phyloP scores from a whole-genome alignment of 495 filamentous ascomycete species.

The Xylaria telfairii region DNA sequence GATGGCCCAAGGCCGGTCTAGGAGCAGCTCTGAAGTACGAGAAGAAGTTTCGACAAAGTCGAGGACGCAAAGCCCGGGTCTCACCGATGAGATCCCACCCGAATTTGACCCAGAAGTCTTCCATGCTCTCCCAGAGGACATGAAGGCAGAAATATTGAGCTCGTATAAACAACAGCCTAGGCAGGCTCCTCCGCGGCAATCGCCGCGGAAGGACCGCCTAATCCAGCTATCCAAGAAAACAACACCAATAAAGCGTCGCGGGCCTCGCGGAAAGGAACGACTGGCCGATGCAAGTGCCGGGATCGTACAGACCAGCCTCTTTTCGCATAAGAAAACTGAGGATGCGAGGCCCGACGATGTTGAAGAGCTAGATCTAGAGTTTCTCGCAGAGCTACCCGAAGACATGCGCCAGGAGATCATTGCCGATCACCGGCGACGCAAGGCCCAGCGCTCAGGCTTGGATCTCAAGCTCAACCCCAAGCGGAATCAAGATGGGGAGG shows the following conservation, averaged over 20 bases:
- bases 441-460: slow-evolving; percentile 43
- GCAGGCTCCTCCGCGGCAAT: slow-evolving; percentile 60
- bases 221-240: slow-evolving; percentile 57
- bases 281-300: slow-evolving; percentile 52
- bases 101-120: slow-evolving; percentile 78
- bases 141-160: slow-evolving; percentile 78
- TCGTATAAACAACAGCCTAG: slow-evolving; percentile 60
- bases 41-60: slow-evolving; percentile 34
- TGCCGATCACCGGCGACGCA: slow-evolving; percentile 68
- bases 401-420: slow-evolving; percentile 81
- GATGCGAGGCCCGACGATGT: slow-evolving; percentile 28
- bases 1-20: slow-evolving; percentile 48
- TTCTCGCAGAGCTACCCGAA: slow-evolving; percentile 81
- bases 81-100: slow-evolving; percentile 42
- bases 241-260: slow-evolving; percentile 66
- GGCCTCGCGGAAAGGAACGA: slow-evolving; percentile 49
- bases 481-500: slow-evolving; percentile 23
- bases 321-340: slow-evolving; percentile 44
- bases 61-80: slow-evolving; percentile 50
- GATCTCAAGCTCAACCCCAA: slow-evolving; percentile 31
- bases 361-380: slow-evolving; percentile 66
- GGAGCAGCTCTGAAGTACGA: slow-evolving; percentile 30
- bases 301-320: slow-evolving; percentile 71
- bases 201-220: slow-evolving; percentile 61
- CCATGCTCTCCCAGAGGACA: slow-evolving; percentile 78